These are phyloP conservation scores for Trypanosoma cruzi DNA, from an alignment of 208 protist genomes.

Conservation along the genomic window DNA sequence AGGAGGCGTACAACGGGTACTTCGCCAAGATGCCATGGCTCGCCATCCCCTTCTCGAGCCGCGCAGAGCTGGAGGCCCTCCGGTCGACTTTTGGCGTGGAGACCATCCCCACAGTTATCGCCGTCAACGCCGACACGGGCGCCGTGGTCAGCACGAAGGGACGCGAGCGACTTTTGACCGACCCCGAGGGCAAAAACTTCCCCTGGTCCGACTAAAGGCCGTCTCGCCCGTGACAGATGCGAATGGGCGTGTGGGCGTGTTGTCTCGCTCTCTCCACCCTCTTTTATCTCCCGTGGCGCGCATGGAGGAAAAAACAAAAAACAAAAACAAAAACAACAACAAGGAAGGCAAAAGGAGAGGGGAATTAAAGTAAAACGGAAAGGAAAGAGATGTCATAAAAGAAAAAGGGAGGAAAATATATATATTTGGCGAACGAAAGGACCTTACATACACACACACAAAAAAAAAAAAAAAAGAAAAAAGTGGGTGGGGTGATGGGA, in stretches of 20 bases:
- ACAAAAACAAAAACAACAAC: no score
- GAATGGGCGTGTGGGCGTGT: no score
- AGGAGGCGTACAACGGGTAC: constrained; percentile 74
- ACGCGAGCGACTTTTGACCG: constrained; percentile 52
- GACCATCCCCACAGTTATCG: constrained; percentile 81
- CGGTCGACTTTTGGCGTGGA: constrained; percentile 59
- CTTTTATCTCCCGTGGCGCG: no score
- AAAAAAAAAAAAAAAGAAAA: constrained; percentile 5
- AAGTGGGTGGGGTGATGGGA: no score
- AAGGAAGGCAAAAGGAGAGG: no score
- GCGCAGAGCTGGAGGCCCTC: constrained; percentile 45
- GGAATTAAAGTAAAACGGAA: neutral
- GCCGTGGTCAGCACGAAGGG: constrained; percentile 68
- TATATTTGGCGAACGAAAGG: constrained; percentile 3
- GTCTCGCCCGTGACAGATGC: neutral
- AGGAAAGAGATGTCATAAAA: neutral
- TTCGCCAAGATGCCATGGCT: constrained; percentile 87
- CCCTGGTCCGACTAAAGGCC: constrained; percentile 54
- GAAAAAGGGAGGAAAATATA: constrained; percentile 3
- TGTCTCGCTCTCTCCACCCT: no score
- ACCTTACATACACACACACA: neutral
- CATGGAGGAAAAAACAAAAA: no score
- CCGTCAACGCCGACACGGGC: constrained; percentile 75
- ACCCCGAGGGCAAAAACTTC: constrained; percentile 70
- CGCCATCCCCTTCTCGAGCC: constrained; percentile 63